Percentiles rank a stretch among this genome's conserved stretches.
These are phyloP conservation scores for Plasmodium yoelii DNA, from an alignment of 169 alveolate species.

Conservation along the genomic window DNA sequence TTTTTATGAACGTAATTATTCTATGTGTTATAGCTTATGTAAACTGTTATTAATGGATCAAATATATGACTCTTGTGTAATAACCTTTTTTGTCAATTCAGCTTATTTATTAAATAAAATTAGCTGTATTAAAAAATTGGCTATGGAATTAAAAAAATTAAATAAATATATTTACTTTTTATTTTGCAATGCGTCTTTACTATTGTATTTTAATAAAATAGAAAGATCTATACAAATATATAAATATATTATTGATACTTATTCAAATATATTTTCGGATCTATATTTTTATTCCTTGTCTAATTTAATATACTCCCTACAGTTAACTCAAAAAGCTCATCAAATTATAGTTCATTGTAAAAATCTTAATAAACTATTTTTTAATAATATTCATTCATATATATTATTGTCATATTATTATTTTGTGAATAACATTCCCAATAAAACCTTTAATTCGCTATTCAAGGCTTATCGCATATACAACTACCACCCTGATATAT, in stretches of 20 bases:
- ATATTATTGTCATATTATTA: slow-evolving; percentile 58
- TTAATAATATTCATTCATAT: slow-evolving; percentile 63
- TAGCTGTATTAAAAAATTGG: slow-evolving; percentile 50
- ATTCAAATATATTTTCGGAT: slow-evolving; percentile 61
- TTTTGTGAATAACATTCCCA: slow-evolving; percentile 35
- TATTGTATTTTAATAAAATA: slow-evolving; percentile 50
- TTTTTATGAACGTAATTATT: slow-evolving; percentile 66
- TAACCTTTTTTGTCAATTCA: slow-evolving; percentile 67
- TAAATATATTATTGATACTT: slow-evolving; percentile 62
- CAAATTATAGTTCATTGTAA: slow-evolving; percentile 58
- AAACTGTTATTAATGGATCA: slow-evolving; percentile 38
- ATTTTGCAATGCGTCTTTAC: slow-evolving; percentile 70
- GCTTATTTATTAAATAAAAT: slow-evolving; percentile 56
- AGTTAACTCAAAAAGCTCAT: slow-evolving; percentile 64
- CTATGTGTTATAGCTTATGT: slow-evolving; percentile 61
- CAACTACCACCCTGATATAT: slow-evolving; percentile 53
- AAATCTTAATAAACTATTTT: slow-evolving; percentile 47
- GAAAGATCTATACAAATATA: slow-evolving; percentile 73
- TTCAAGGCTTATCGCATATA: slow-evolving; percentile 42
- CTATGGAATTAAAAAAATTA: slow-evolving; percentile 51
- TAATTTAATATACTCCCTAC: slow-evolving; percentile 57
- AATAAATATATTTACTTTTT: slow-evolving; percentile 39
- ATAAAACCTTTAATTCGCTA: slow-evolving; percentile 32
- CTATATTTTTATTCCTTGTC: slow-evolving; percentile 63
- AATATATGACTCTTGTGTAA: slow-evolving; percentile 42